Evolutionary conservation across 306 rosid genomes (phyloP).

Genomic region (Quercus suber): DNA sequence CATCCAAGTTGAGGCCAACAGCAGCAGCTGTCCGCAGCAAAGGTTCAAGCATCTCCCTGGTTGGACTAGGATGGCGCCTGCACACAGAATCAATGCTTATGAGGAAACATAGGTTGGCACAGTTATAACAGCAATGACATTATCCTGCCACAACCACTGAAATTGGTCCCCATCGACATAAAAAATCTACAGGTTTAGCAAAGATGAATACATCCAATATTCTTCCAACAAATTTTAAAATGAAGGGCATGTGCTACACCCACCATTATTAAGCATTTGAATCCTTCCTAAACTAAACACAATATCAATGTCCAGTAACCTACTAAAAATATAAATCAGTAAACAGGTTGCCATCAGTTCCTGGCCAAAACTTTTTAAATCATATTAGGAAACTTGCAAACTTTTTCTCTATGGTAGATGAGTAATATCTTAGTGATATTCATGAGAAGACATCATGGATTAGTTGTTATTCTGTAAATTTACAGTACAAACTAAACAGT

Average conservation of each 20-base stretch:
- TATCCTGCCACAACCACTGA: not conserved
- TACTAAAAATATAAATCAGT: not conserved
- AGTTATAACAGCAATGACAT: slow-evolving; percentile 14
- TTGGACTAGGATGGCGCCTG: slow-evolving; percentile 96
- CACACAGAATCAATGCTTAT: slow-evolving; percentile 17
- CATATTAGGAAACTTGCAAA: not conserved
- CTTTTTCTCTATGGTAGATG: not conserved
- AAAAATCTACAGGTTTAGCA: not conserved
- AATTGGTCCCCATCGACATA: not conserved
- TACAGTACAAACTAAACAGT: not conserved
- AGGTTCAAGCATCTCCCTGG: slow-evolving; percentile 95
- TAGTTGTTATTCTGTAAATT: too few species aligned
- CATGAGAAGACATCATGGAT: too few species aligned
- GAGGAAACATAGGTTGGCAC: slow-evolving; percentile 1
- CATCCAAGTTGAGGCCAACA: slow-evolving; percentile 84
- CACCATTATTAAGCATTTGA: too few species aligned
- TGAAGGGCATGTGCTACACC: not conserved
- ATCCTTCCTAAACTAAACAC: not conserved
- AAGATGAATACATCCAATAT: slow-evolving; percentile 1
- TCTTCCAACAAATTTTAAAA: slow-evolving; percentile 5
- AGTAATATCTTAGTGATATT: not conserved
- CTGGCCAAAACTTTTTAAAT: not conserved
- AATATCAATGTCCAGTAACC: not conserved
- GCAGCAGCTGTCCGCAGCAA: slow-evolving; percentile 84
- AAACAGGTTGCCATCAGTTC: not conserved